Evolutionary conservation across 495 filamentous ascomycete species (phyloP), one percentile per base, ranked within the genome.

Genomic region (Pyrenula massariospora): DNA sequence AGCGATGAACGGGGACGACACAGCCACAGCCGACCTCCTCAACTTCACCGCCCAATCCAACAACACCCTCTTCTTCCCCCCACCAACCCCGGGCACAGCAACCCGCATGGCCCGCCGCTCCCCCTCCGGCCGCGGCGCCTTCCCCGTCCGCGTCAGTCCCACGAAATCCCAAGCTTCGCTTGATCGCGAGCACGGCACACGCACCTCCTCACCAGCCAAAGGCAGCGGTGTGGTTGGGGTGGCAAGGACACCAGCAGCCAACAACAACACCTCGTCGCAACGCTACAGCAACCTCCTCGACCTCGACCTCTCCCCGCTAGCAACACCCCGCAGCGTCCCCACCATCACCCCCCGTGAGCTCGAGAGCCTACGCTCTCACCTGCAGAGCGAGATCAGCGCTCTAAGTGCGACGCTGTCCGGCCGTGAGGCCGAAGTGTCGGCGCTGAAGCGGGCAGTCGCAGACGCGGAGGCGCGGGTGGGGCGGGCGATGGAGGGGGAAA

Each of bases 391-490:
- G 65, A 91, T 98, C 54, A 91, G 85, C 52, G 88, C 86, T 21
- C 79, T 98, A 25, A 91, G 86, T 59, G 94, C 94, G 2, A 88
- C 86, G 19, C 80, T 98, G 10, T 87, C 81, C 56, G 93, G 93
- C 36, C 91, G 88, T 62, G 92, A 97, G 63, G 92, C 90, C 12
- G 90, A 98, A 63, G 87, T 91, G 52, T 71, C 79, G 12, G 87
- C 83, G 56, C 81, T 97, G 36, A 95, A 94, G 64, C 80, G 83
- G 42, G 89, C 94, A 11, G 83, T 97, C 49, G 77, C 77, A 19
- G 89, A 96, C 66, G 90, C 94, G 1, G 93, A 98, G 70, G 82
- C 87, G 61, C 83, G 91, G n/a, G 90, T 92, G 22, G 91, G 89
- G 15, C 86, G 93, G 69, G 84, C 85, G 53, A 72, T 87, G 69